Evolutionary conservation across 2,329 filamentous ascomycete species (phyloP).

Genomic region (Ascochyta koolunga): DNA sequence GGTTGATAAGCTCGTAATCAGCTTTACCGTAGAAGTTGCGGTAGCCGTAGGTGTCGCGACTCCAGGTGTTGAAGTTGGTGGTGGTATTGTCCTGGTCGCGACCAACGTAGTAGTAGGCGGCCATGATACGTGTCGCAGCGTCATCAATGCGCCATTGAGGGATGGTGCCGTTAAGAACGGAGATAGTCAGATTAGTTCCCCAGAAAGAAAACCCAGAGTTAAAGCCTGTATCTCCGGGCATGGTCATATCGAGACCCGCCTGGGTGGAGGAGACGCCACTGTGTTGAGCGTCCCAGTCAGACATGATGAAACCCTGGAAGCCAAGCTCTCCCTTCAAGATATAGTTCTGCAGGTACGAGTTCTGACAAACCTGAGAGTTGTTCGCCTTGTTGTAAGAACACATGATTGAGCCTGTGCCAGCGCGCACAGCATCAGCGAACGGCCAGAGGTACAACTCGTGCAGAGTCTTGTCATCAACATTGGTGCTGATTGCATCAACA

Average conservation of each 20-base stretch:
- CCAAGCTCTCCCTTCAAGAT: constrained; percentile 80
- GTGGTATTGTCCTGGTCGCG: constrained; percentile 58
- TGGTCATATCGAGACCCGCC: constrained; percentile 84
- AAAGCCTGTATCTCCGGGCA: constrained; percentile 80
- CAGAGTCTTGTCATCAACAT: constrained; percentile 68
- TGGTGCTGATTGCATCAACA: constrained; percentile 64
- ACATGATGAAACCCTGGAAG: constrained; percentile 71
- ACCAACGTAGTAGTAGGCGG: constrained; percentile 68
- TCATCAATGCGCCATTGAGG: constrained; percentile 89
- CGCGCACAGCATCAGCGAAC: constrained; percentile 58
- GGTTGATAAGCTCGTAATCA: constrained; percentile 71
- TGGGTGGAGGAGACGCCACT: constrained; percentile 68
- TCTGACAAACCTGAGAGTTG: constrained; percentile 80
- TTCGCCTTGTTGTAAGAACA: constrained; percentile 79
- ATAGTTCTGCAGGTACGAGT: constrained; percentile 76
- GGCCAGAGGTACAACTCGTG: constrained; percentile 69
- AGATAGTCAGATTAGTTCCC: constrained; percentile 86
- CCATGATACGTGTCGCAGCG: constrained; percentile 83
- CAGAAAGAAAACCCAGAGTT: constrained; percentile 75
- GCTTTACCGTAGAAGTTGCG: constrained; percentile 67
- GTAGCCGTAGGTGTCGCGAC: constrained; percentile 73
- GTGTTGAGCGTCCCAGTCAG: constrained; percentile 81
- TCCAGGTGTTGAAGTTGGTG: constrained; percentile 92
- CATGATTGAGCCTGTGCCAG: constrained; percentile 59
- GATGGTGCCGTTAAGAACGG: constrained; percentile 86